Evolutionary conservation across 2,329 filamentous ascomycete genomes (phyloP), one percentile per base, ranked within the genome.

Genomic region (Claviceps spartinae): DNA sequence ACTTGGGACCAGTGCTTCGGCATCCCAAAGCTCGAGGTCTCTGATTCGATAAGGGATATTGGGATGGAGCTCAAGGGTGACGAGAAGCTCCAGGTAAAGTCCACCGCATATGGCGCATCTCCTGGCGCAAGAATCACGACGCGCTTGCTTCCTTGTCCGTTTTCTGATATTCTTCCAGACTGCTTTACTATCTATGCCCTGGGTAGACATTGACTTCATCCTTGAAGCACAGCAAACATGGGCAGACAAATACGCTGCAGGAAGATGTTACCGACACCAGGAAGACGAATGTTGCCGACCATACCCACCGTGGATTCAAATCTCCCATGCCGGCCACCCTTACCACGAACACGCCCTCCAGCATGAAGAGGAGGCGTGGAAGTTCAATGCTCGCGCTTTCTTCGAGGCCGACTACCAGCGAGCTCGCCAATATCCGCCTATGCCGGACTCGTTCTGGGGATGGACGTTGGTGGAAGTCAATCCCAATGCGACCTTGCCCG

Each of bases 221-320:
- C 65, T 76, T 2, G 65, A 71, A 45, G 74, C 74, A 11, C 70
- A 74, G 59, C 68, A 76, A 48, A 62, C 66, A 2, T 78, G 74
- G 72, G 67, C 68, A 45, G 66, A 69, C 24, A 65, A 59, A 45
- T 62, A 70, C 51, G 68, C 66, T 6, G 62, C 58, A 5, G 58
- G 60, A 38, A 62, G 65, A 11, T 60, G 61, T 54, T 69, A 67
- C 24, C 24, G 24, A 24, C 24, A 24, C 24, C 6, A 24, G 5
- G 24, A 24, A 24, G 24, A 22, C 22, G 3, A 22, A 22, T 22
- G 22, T 22, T 22, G 22, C 22, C 22, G 22, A 22, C 22, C 22
- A 22, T 3, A 22, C 22, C 22, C 22, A 22, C 22, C 22, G 22
- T 22, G 22, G 22, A 22, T 22, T 22, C 22, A 22, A 22, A 22